Evolutionary conservation across 257 asterid genomes (phyloP).

Genomic region (Fraxinus quadrangulata): DNA sequence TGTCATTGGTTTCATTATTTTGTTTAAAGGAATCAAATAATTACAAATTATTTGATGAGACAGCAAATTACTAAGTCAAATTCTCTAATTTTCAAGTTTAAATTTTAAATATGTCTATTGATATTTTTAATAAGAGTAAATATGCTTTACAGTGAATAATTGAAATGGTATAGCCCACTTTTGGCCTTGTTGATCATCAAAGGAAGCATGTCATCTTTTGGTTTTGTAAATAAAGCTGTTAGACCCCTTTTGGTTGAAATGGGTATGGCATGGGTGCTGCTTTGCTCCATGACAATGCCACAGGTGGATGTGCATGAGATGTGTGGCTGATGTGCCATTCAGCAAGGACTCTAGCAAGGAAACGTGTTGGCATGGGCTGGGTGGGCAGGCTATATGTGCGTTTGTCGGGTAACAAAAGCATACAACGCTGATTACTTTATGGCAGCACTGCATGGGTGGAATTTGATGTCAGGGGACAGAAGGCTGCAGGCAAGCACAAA

Average conservation of each 20-base stretch:
- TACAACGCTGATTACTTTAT: background rate
- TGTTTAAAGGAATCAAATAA: background rate
- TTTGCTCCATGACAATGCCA: background rate
- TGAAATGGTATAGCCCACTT: background rate
- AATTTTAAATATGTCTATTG: background rate
- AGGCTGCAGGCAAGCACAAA: background rate
- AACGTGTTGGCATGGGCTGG: background rate
- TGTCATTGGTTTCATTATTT: too few species aligned
- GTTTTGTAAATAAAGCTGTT: background rate
- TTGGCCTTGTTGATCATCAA: background rate
- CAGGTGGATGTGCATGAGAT: background rate
- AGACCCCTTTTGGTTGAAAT: background rate
- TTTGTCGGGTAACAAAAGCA: background rate
- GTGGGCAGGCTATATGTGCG: background rate
- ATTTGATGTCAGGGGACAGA: background rate
- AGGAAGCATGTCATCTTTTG: background rate
- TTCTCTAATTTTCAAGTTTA: background rate
- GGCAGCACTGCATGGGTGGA: background rate
- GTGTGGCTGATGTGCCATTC: background rate
- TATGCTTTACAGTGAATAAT: background rate
- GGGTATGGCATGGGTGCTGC: background rate
- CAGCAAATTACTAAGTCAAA: background rate
- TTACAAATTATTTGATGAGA: background rate
- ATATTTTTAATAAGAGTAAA: background rate
- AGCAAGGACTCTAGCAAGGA: background rate